These are phyloP conservation scores for Stylonectria norvegica DNA, from an alignment of 2,329 filamentous ascomycete species.

Conservation along the genomic window DNA sequence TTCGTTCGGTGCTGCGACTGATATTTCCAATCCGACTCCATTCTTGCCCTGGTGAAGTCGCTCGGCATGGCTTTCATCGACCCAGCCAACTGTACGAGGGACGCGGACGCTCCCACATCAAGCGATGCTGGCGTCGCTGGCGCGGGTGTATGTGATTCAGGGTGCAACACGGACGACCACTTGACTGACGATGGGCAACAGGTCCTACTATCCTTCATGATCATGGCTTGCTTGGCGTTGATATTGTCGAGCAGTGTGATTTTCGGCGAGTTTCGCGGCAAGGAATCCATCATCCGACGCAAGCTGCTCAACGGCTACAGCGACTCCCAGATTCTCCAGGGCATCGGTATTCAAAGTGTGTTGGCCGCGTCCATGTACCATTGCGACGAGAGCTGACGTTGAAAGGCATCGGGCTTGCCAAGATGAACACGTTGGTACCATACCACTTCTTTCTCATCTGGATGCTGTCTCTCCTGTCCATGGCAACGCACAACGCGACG, in stretches of 20 bases:
- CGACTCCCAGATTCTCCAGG: constrained; percentile 66
- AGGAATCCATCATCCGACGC: constrained; percentile 52
- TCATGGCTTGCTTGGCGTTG: constrained; percentile 58
- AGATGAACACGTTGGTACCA: constrained; percentile 55
- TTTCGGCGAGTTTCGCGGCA: constrained; percentile 48
- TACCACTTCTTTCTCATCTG: constrained; percentile 72
- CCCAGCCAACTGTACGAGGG: constrained; percentile 3
- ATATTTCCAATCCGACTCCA: neutral
- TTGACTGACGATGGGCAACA: constrained; percentile 11
- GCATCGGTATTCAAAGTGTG: constrained; percentile 61
- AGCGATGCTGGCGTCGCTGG: constrained; percentile 58
- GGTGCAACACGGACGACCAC: neutral
- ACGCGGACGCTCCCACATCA: constrained; percentile 36
- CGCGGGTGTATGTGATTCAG: constrained; percentile 44
- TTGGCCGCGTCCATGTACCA: neutral
- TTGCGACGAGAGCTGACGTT: constrained; percentile 1
- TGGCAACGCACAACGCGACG: constrained; percentile 62
- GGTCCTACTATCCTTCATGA: constrained; percentile 60
- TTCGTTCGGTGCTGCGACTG: constrained; percentile 1
- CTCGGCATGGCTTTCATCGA: constrained; percentile 1
- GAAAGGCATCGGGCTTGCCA: constrained; percentile 54
- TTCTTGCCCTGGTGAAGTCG: neutral
- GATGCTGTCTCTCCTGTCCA: constrained; percentile 63
- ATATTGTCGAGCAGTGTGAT: constrained; percentile 55
- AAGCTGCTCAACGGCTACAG: constrained; percentile 64